These are phyloP conservation scores for Pichia sp. DNA, from an alignment of 1,139 yeast genomes.

Conservation along the genomic window DNA sequence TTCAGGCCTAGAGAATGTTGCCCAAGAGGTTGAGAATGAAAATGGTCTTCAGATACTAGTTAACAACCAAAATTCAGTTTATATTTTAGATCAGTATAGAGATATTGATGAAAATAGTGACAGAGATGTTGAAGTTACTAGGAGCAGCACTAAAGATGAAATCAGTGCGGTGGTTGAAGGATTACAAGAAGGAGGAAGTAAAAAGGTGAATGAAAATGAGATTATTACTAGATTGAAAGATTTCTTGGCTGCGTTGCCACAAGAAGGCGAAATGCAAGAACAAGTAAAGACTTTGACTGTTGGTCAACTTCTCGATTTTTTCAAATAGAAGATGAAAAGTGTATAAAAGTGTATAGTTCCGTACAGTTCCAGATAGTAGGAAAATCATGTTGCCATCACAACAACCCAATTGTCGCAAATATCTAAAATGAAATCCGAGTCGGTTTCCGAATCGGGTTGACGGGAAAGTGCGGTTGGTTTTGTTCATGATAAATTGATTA, in stretches of 20 bases:
- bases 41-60: background rate
- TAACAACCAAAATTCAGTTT: background rate
- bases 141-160: background rate
- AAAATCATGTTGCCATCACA: background rate
- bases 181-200: background rate
- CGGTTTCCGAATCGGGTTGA: conserved; percentile 2
- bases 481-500: background rate
- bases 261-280: conserved; percentile 3
- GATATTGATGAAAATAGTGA: background rate
- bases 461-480: background rate
- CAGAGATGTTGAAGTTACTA: conserved; percentile 1
- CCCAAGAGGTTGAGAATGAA: background rate
- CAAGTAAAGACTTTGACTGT: conserved; percentile 5
- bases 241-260: conserved; percentile 5
- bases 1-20: background rate
- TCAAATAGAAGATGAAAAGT: background rate
- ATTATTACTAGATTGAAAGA: background rate
- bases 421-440: conserved; percentile 2
- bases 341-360: background rate
- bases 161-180: conserved; percentile 3
- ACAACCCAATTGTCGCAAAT: background rate
- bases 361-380: too few relatives aligned
- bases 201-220: background rate
- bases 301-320: conserved; percentile 4
- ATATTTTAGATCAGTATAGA: conserved; percentile 5